Conservation (phyloP, 306 rosid species). For the Medicago truncatula region DNA sequence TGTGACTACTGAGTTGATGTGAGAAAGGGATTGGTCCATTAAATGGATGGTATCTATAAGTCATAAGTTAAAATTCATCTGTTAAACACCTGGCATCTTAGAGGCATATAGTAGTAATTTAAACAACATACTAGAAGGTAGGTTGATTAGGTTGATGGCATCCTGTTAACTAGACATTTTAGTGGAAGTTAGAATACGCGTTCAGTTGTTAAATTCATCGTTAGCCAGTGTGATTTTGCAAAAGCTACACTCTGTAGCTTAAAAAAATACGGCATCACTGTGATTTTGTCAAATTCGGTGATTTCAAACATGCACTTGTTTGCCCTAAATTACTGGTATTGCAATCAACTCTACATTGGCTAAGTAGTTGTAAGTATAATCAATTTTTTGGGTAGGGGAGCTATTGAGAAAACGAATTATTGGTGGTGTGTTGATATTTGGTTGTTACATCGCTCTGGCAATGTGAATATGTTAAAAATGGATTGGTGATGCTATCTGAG, state of each 20-base stretch:
- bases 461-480: neutral
- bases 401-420: constrained; percentile 3
- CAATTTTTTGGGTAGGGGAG: neutral
- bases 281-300: neutral
- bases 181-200: neutral
- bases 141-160: constrained; percentile 2
- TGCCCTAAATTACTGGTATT: neutral
- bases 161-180: neutral
- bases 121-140: neutral
- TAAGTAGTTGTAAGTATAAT: constrained; percentile 1
- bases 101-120: neutral
- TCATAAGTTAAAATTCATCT: constrained; percentile 1
- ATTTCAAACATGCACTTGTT: neutral
- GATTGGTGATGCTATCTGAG: constrained; percentile 3
- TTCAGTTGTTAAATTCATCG: neutral
- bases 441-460: constrained; percentile 9
- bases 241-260: neutral
- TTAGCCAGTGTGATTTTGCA: neutral
- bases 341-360: neutral
- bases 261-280: too few species aligned
- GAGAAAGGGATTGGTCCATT: constrained; percentile 1
- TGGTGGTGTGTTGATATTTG: constrained; percentile 9
- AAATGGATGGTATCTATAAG: neutral
- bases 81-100: constrained; percentile 14
- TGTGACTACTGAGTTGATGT: constrained; percentile 13